phyloP scores from a whole-genome alignment of 2,329 filamentous ascomycete species.

The Monascus ruber region DNA sequence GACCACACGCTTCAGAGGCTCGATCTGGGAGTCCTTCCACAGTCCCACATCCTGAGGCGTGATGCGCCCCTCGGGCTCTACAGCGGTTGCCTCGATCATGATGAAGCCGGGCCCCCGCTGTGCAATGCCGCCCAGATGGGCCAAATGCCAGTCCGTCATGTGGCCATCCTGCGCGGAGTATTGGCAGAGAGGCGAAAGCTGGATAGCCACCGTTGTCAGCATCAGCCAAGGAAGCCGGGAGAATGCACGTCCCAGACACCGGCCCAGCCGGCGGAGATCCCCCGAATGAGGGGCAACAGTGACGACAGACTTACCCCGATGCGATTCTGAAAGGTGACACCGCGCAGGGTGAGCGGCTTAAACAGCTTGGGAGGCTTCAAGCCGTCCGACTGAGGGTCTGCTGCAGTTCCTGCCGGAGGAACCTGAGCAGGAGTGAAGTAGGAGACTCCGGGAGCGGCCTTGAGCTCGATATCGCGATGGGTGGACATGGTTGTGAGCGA shows the following conservation, averaged over 20 bases:
- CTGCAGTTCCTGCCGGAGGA: constrained; percentile 26
- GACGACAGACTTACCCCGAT: constrained; percentile 37
- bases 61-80: constrained; percentile 68
- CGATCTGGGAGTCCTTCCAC: constrained; percentile 76
- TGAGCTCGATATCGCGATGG: constrained; percentile 21
- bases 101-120: constrained; percentile 62
- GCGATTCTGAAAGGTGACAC: constrained; percentile 55
- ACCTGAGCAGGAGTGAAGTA: constrained; percentile 30
- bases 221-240: too few relatives aligned
- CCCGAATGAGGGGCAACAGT: too few relatives aligned
- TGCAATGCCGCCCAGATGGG: constrained; percentile 70
- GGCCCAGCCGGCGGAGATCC: too few relatives aligned
- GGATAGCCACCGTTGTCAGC: neutral
- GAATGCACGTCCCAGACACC: too few relatives aligned
- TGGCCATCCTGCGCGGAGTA: constrained; percentile 60
- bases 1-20: constrained; percentile 52
- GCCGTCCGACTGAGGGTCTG: constrained; percentile 30
- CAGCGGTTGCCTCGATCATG: constrained; percentile 67
- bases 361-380: constrained; percentile 45
- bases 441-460: constrained; percentile 30
- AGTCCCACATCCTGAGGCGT: constrained; percentile 52
- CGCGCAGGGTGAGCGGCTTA: constrained; percentile 45
- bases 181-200: constrained; percentile 54
- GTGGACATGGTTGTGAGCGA: neutral
- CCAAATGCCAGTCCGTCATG: constrained; percentile 67